Percentiles rank a stretch among this genome's conserved stretches.
phyloP scores from a whole-genome alignment of 345 rosid genomes.

The Lumnitzera littorea region DNA sequence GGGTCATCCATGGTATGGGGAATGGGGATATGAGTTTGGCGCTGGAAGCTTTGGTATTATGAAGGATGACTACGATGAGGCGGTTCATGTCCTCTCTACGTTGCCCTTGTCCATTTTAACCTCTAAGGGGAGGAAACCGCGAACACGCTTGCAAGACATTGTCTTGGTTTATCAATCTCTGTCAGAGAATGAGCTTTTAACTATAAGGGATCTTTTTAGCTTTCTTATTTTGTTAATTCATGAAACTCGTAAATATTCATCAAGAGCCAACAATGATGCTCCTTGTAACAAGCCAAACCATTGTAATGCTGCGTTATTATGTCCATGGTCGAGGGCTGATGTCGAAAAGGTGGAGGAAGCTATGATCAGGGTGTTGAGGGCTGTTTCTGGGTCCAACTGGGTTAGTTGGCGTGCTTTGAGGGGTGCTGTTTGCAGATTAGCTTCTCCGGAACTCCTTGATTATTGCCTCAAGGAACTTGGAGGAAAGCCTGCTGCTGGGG shows the following conservation, averaged over 20 bases:
- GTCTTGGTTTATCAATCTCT: conserved; percentile 45
- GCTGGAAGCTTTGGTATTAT: conserved; percentile 60
- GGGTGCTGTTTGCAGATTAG: conserved; percentile 51
- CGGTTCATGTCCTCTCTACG: conserved; percentile 39
- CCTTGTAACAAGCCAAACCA: conserved; percentile 15
- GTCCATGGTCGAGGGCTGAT: conserved; percentile 38
- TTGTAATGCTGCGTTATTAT: conserved; percentile 9
- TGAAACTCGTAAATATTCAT: conserved; percentile 28
- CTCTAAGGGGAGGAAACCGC: conserved; percentile 25
- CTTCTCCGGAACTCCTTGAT: conserved; percentile 46
- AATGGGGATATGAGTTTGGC: conserved; percentile 71
- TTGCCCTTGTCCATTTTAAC: conserved; percentile 32
- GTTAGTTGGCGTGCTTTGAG: conserved; percentile 53
- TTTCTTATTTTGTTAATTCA: conserved; percentile 38
- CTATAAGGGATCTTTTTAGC: conserved; percentile 41
- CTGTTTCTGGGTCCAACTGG: conserved; percentile 57
- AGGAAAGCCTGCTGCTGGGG: conserved; percentile 36
- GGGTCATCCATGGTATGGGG: conserved; percentile 63
- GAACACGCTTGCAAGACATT: conserved; percentile 24
- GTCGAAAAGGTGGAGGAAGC: conserved; percentile 47
- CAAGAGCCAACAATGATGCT: conserved; percentile 17
- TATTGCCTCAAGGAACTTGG: conserved; percentile 46
- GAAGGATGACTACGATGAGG: conserved; percentile 35
- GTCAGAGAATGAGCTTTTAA: conserved; percentile 41
- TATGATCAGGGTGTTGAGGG: conserved; percentile 49